Percentiles rank a stretch among this genome's conserved stretches.
Conservation (phyloP, 192 early-diverging fungal species). For the Gonapodya sp. region DNA sequence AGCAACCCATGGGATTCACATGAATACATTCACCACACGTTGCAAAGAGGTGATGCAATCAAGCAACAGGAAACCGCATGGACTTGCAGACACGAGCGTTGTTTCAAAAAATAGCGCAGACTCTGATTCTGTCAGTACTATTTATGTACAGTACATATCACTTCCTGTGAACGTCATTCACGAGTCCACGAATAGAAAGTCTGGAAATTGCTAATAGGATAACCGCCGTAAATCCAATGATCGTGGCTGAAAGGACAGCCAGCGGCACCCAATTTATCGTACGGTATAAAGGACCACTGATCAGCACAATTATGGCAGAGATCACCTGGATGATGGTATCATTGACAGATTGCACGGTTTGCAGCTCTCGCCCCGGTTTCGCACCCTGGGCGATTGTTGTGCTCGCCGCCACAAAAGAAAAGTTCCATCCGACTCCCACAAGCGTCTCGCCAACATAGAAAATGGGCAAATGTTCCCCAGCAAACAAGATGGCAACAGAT, state of each 20-base stretch:
- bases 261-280: background rate
- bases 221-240: background rate
- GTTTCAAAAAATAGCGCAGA: no score
- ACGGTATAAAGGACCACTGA: background rate
- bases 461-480: background rate
- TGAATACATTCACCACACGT: no score
- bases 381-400: background rate
- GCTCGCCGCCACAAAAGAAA: background rate
- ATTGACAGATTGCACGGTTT: conserved; percentile 1
- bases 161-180: background rate
- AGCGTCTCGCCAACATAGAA: conserved; percentile 11
- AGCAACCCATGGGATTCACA: no score
- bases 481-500: background rate
- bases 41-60: no score
- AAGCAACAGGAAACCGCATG: no score
- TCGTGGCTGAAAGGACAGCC: background rate
- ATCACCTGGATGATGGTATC: background rate
- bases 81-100: no score
- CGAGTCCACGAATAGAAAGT: background rate
- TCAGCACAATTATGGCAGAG: background rate
- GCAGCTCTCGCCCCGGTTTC: conserved; percentile 2
- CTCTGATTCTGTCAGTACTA: no score
- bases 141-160: no score
- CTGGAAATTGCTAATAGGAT: background rate
- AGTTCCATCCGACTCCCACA: conserved; percentile 10